Conservation (phyloP, 352 stramenopile genomes). For the Phytophthora crassamura region DNA sequence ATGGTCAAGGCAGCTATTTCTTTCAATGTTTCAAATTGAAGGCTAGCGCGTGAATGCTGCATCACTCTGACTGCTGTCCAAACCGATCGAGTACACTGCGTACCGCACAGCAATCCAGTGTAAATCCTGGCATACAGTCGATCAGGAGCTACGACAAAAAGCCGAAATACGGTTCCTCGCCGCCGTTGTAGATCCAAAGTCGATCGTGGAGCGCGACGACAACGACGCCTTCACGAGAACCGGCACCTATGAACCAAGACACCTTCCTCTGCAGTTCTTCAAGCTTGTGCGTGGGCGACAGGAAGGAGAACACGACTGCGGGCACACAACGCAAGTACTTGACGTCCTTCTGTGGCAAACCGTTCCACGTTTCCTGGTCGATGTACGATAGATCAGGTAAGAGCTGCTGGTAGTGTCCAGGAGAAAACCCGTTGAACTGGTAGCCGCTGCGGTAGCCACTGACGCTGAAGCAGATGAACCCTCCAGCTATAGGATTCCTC, state of each 20-base stretch:
- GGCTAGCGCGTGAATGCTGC: too few species aligned
- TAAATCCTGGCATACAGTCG: too few species aligned
- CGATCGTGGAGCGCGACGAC: slow-evolving; percentile 30
- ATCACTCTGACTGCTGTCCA: too few species aligned
- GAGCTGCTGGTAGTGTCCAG: background rate
- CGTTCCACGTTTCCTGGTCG: background rate
- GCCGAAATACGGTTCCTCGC: slow-evolving; percentile 17
- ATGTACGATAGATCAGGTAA: background rate
- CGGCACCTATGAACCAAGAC: slow-evolving; percentile 28
- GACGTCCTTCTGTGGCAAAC: background rate
- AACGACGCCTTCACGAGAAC: slow-evolving; percentile 33
- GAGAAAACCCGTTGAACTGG: background rate
- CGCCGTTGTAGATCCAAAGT: slow-evolving; percentile 32
- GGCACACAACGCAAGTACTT: slow-evolving; percentile 1
- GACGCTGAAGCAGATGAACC: background rate
- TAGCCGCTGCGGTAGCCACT: too few species aligned
- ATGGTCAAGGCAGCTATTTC: too few species aligned
- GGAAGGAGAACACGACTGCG: slow-evolving; percentile 1
- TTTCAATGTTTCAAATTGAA: too few species aligned
- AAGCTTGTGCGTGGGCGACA: background rate
- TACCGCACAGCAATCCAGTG: too few species aligned
- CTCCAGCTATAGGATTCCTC: background rate
- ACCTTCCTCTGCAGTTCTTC: slow-evolving; percentile 4
- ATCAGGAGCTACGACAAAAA: too few species aligned
- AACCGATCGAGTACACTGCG: too few species aligned